Percentiles rank a stretch among this genome's conserved stretches.
These are phyloP conservation scores for Conticribra weissflogii DNA, from an alignment of 108 stramenopile genomes.

Conservation along the genomic window DNA sequence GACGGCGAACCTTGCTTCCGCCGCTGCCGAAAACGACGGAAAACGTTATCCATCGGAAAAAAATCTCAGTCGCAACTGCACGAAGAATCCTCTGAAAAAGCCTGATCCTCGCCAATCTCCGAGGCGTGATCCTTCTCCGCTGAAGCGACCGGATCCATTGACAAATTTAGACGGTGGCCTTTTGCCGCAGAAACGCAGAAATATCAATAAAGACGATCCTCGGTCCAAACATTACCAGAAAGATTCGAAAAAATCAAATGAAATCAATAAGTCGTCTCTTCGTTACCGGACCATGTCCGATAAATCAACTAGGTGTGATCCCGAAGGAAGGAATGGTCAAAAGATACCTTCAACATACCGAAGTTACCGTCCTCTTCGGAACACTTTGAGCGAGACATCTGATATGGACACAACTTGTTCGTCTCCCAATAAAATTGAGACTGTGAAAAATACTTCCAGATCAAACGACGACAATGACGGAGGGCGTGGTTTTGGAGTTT, in stretches of 20 bases:
- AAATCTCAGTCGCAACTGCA: not conserved
- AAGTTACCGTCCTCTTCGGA: not conserved
- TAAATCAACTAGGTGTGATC: conserved; percentile 15
- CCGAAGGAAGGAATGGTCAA: not conserved
- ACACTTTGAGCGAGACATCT: not conserved
- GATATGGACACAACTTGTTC: conserved; percentile 30
- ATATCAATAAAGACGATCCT: not conserved
- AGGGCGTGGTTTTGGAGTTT: not conserved
- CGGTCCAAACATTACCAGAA: too few species aligned
- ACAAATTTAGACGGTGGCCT: not conserved
- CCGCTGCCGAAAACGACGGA: conserved; percentile 17
- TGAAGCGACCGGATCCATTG: conserved; percentile 36
- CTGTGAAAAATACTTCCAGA: conserved; percentile 24
- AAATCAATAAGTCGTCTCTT: too few species aligned
- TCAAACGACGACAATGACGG: conserved; percentile 11
- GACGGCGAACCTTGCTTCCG: conserved; percentile 23
- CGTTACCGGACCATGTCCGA: conserved; percentile 18
- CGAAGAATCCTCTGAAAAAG: not conserved
- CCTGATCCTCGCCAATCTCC: not conserved
- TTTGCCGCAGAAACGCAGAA: not conserved
- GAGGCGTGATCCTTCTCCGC: conserved; percentile 37
- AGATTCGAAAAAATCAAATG: too few species aligned
- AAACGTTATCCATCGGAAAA: not conserved
- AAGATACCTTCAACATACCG: not conserved
- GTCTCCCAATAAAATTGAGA: conserved; percentile 19